Percentiles rank a stretch among this genome's conserved stretches.
phyloP scores from a whole-genome alignment of 441 rosid genomes.

The Rhodomyrtus psidioides region DNA sequence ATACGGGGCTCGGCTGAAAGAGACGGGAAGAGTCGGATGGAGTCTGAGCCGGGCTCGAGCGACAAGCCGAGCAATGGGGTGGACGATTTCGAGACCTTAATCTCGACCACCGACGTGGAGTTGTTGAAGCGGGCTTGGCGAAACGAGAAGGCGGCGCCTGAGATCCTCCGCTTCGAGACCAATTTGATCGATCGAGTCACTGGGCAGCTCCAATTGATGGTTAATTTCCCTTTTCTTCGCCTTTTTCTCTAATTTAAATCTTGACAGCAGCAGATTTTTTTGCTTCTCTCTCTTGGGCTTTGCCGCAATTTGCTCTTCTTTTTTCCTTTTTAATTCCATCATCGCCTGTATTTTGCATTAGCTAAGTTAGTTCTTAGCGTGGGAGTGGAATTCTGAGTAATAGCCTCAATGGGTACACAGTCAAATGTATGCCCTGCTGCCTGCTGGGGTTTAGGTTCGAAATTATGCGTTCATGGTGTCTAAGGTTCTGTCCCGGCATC shows the following conservation, averaged over 20 bases:
- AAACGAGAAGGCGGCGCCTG: constrained; percentile 24
- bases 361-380: neutral
- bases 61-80: constrained; percentile 5
- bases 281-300: neutral
- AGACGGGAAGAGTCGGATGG: constrained; percentile 12
- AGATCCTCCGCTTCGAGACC: constrained; percentile 16
- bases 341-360: neutral
- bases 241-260: neutral
- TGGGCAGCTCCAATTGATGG: constrained; percentile 17
- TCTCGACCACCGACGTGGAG: constrained; percentile 13
- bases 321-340: no score
- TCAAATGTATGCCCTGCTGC: neutral
- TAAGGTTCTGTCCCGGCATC: neutral
- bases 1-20: neutral
- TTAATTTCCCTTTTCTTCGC: neutral
- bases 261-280: no score
- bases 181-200: constrained; percentile 5
- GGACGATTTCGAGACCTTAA: constrained; percentile 7
- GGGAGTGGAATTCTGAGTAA: neutral
- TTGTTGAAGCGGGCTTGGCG: constrained; percentile 14
- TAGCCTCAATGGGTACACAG: neutral
- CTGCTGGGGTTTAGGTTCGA: neutral
- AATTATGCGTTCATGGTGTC: neutral
- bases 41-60: constrained; percentile 11
- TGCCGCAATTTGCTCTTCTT: neutral